phyloP scores from a whole-genome alignment of 169 alveolate species.

The Plasmodium malariae region DNA sequence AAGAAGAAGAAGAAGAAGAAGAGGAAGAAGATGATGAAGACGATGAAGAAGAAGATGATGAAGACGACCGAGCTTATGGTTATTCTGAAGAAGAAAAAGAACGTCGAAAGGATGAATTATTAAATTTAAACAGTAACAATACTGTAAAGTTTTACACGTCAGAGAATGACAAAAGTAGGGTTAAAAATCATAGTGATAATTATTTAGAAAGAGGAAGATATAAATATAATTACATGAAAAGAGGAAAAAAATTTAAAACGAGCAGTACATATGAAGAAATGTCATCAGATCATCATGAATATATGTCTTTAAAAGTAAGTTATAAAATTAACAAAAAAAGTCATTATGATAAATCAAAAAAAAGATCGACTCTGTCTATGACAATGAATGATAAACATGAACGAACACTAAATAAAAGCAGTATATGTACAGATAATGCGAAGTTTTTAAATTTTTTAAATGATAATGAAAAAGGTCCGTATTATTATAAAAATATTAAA shows the following conservation, averaged over 20 bases:
- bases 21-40: neutral
- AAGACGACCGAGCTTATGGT: no score
- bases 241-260: slow-evolving; percentile 42
- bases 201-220: slow-evolving; percentile 1
- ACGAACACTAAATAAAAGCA: slow-evolving; percentile 31
- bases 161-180: slow-evolving; percentile 7
- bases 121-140: slow-evolving; percentile 19
- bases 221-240: slow-evolving; percentile 6
- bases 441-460: slow-evolving; percentile 39
- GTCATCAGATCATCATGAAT: slow-evolving; percentile 41
- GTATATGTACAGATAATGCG: slow-evolving; percentile 73
- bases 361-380: slow-evolving; percentile 16
- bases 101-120: neutral
- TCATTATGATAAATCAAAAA: slow-evolving; percentile 59
- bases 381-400: slow-evolving; percentile 28
- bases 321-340: slow-evolving; percentile 71
- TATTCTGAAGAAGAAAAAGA: neutral
- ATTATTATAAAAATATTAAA: slow-evolving; percentile 52
- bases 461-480: slow-evolving; percentile 34
- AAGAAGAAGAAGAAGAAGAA: neutral
- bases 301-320: slow-evolving; percentile 59
- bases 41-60: slow-evolving; percentile 1
- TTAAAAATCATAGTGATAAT: neutral
- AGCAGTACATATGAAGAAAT: slow-evolving; percentile 38
- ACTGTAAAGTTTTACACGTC: slow-evolving; percentile 34